Percentiles rank a stretch among this genome's conserved stretches.
Evolutionary conservation across 2,329 filamentous ascomycete genomes (phyloP).

Genomic region (Macrophomina pseudophaseolina): DNA sequence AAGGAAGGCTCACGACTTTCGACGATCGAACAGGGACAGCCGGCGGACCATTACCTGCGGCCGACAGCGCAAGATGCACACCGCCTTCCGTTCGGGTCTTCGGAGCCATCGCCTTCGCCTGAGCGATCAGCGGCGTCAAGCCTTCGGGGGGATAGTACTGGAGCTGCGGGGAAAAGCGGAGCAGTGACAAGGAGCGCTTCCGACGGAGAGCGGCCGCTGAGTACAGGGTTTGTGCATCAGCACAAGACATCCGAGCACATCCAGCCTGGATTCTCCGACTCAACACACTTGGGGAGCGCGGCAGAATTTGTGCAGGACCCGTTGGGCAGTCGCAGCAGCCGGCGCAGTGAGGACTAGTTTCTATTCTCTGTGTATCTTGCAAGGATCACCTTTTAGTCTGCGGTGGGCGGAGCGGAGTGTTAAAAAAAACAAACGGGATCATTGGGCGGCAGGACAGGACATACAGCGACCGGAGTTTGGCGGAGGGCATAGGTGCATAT

Average conservation of each 20-base stretch:
- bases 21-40: constrained; percentile 36
- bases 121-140: constrained; percentile 45
- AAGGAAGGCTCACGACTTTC: constrained; percentile 36
- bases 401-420: constrained; percentile 11
- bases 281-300: constrained; percentile 40
- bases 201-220: constrained; percentile 37
- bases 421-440: background rate
- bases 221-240: constrained; percentile 46
- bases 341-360: constrained; percentile 13
- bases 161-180: background rate
- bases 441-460: constrained; percentile 16
- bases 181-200: background rate
- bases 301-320: constrained; percentile 42
- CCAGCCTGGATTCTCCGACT: constrained; percentile 39
- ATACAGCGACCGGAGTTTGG: constrained; percentile 18
- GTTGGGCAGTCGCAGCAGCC: constrained; percentile 14
- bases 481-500: constrained; percentile 8
- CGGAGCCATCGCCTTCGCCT: constrained; percentile 42
- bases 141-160: constrained; percentile 11
- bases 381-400: constrained; percentile 19
- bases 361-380: constrained; percentile 19
- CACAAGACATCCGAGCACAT: constrained; percentile 46
- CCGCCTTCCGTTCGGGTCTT: constrained; percentile 44
- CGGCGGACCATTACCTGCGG: constrained; percentile 9
- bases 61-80: constrained; percentile 26